Percentiles rank a stretch among this genome's conserved stretches.
phyloP scores from a whole-genome alignment of 345 rosid species.

The Arabidopsis arenosa region DNA sequence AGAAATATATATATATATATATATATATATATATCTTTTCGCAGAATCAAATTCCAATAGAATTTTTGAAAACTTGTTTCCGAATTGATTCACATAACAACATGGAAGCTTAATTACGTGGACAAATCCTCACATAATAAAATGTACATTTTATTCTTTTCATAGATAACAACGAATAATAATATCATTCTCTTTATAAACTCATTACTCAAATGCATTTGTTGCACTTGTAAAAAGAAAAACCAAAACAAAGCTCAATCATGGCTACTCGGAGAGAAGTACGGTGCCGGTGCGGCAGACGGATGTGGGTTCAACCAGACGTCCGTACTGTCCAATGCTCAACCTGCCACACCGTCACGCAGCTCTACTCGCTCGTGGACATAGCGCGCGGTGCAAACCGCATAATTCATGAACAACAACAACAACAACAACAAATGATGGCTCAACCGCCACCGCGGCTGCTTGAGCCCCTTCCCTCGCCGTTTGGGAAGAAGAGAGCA shows the following conservation, averaged over 20 bases:
- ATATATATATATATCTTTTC: too few species aligned
- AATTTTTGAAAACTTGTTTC: background rate
- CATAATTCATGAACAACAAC: slow-evolving; percentile 32
- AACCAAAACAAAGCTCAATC: background rate
- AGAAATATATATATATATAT: too few species aligned
- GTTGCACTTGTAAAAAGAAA: slow-evolving; percentile 2
- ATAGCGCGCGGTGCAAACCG: slow-evolving; percentile 37
- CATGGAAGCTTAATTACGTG: background rate
- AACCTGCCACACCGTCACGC: slow-evolving; percentile 54
- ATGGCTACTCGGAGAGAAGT: slow-evolving; percentile 55
- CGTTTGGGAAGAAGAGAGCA: slow-evolving; percentile 63
- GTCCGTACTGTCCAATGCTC: slow-evolving; percentile 50
- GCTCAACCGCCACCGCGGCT: slow-evolving; percentile 24
- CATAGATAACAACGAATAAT: slow-evolving; percentile 33
- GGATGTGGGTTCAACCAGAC: slow-evolving; percentile 53
- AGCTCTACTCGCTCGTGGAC: slow-evolving; percentile 33
- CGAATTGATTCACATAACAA: slow-evolving; percentile 39
- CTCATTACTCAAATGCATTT: slow-evolving; percentile 16
- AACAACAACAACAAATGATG: slow-evolving; percentile 26
- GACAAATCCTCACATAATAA: background rate
- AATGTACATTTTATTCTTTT: background rate
- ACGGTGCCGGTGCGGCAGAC: slow-evolving; percentile 59
- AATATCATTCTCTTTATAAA: slow-evolving; percentile 14
- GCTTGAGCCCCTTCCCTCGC: slow-evolving; percentile 44
- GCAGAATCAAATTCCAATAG: slow-evolving; percentile 36